Evolutionary conservation across 345 rosid genomes (phyloP), one percentile per base, ranked within the genome.

Genomic region (Aegle marmelos): DNA sequence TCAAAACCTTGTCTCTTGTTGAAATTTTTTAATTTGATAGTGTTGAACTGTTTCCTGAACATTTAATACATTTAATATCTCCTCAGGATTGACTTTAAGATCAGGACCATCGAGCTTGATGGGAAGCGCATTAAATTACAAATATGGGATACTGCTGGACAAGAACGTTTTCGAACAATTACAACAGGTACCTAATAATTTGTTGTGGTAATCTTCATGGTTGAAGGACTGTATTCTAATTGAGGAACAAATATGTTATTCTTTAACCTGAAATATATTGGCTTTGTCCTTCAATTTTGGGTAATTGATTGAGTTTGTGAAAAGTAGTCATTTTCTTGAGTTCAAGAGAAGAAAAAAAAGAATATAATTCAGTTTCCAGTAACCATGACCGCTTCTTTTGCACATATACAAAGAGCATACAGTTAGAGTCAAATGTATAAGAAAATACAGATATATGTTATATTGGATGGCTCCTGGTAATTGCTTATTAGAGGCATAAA

Each of bases 111-210:
- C 60, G 94, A 90, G 65, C 94, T 91, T 79, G 94, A 91, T 76
- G 92, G 92, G 66, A 91, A 88, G 79, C 91, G 94, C 45, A 89
- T 90, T 79, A 90, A 90, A 76, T 80, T 90, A 85, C 94, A 90
- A 86, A 89, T 90, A n/a, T 87, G 90, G 90, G 92, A 89, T 77
- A 87, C 92, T 1, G 90, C 90, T 60, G 90, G 92, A 72, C 90
- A 89, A 79, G 90, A 89, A 68, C 92, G 89, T 74, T 89, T 87
- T 65, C 80, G 89, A 39, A 87, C 92, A 6, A 87, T 89, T 70
- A 89, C 92, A 41, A 89, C 89, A 57, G 90, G 92, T 89, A 4
- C 57, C 70, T 33, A 73, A 37, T 4, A 64, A 33, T 50, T 54
- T 68, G 5, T 30, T 22, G 3, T 73, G 6, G 21, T 73, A 36